A percentile compares a stretch with the other conserved stretches of the same genome.
These are phyloP conservation scores for Fusarium concolor DNA, from an alignment of 2,329 filamentous ascomycete species.

Conservation along the genomic window DNA sequence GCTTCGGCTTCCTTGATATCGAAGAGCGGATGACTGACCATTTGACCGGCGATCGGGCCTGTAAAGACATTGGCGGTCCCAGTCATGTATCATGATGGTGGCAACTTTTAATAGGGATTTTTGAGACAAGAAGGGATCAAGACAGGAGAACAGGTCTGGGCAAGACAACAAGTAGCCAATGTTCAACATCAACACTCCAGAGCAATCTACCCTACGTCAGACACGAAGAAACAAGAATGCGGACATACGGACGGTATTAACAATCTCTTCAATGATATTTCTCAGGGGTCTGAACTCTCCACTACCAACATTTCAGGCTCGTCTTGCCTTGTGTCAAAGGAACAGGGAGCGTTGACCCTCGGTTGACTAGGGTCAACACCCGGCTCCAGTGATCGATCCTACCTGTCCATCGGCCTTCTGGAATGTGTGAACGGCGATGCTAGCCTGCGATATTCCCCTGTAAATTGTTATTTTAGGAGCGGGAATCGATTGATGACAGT, in stretches of 20 bases:
- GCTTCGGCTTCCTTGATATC: neutral
- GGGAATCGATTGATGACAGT: constrained; percentile 13
- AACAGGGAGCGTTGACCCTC: constrained; percentile 17
- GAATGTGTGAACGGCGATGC: constrained; percentile 37
- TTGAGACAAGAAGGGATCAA: constrained; percentile 24
- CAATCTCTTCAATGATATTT: constrained; percentile 23
- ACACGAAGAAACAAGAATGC: constrained; percentile 9
- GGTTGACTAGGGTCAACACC: constrained; percentile 25
- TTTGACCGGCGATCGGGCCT: neutral
- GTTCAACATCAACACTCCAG: neutral
- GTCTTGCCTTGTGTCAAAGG: constrained; percentile 11
- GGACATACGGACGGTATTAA: constrained; percentile 8
- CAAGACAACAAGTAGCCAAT: constrained; percentile 26
- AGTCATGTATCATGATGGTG: constrained; percentile 2
- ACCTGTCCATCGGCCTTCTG: constrained; percentile 34
- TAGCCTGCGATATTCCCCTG: constrained; percentile 29
- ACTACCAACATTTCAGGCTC: constrained; percentile 20
- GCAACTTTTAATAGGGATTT: constrained; percentile 1
- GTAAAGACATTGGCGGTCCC: constrained; percentile 12
- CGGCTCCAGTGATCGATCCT: constrained; percentile 33
- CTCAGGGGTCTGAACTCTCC: constrained; percentile 28
- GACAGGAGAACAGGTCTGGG: constrained; percentile 14
- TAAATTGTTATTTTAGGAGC: constrained; percentile 35
- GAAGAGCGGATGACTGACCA: constrained; percentile 1
- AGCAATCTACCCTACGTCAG: constrained; percentile 14